These are phyloP conservation scores for Simplicillium aogashimaense DNA, from an alignment of 2,329 filamentous ascomycete genomes.

Conservation along the genomic window DNA sequence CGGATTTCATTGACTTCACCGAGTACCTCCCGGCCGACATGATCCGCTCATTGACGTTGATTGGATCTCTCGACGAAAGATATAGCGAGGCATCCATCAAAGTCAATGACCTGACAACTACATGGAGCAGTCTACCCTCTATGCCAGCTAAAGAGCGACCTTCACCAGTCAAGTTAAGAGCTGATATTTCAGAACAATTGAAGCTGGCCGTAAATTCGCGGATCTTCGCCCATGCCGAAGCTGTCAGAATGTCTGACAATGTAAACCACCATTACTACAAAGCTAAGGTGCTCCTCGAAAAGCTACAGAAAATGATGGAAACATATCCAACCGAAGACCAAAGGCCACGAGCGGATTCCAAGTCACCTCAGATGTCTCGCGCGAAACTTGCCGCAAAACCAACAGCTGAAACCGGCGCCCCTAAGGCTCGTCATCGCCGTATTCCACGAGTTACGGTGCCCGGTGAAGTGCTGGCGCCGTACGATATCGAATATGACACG, in stretches of 20 bases:
- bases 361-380: constrained; percentile 43
- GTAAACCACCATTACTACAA: constrained; percentile 52
- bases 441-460: constrained; percentile 54
- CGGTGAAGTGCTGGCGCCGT: constrained; percentile 55
- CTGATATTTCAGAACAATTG: constrained; percentile 49
- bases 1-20: constrained; percentile 60
- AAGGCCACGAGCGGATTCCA: constrained; percentile 39
- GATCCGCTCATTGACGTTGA: constrained; percentile 53
- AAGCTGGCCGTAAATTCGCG: constrained; percentile 45
- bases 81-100: constrained; percentile 45
- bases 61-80: constrained; percentile 51
- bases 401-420: constrained; percentile 29
- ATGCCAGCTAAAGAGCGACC: constrained; percentile 36
- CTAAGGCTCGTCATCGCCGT: constrained; percentile 33
- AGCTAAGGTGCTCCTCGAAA: constrained; percentile 46
- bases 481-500: constrained; percentile 52
- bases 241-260: constrained; percentile 53
- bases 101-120: constrained; percentile 45
- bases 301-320: constrained; percentile 49
- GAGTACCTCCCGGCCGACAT: constrained; percentile 62
- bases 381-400: constrained; percentile 35
- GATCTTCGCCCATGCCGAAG: constrained; percentile 50
- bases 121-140: constrained; percentile 46
- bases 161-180: constrained; percentile 40
- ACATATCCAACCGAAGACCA: constrained; percentile 47